phyloP scores from a whole-genome alignment of 1,139 yeast genomes.

The Yamadazyma mexicana region DNA sequence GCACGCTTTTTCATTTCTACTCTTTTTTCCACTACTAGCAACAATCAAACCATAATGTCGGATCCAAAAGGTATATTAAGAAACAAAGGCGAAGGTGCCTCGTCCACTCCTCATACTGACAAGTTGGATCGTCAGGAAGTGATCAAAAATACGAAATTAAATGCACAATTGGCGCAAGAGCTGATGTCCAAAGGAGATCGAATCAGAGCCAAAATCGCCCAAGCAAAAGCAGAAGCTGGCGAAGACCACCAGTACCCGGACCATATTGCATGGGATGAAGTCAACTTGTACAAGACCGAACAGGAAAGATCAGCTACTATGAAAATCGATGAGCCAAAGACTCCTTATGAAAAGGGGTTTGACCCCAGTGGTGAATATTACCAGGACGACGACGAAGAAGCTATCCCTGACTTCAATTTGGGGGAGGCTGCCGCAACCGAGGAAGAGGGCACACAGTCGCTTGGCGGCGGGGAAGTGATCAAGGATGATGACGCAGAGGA shows the following conservation, averaged over 20 bases:
- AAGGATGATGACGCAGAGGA: conserved; percentile 26
- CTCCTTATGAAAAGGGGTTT: conserved; percentile 94
- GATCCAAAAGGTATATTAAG: conserved; percentile 47
- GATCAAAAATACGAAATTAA: conserved; percentile 42
- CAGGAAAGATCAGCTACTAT: conserved; percentile 71
- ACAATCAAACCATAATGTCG: too few species aligned
- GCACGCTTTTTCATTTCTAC: too few species aligned
- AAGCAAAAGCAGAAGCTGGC: conserved; percentile 19
- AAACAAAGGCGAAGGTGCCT: conserved; percentile 25
- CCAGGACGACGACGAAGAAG: conserved; percentile 69
- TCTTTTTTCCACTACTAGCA: too few species aligned
- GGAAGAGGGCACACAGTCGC: conserved; percentile 28
- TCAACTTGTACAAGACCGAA: conserved; percentile 64
- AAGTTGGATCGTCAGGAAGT: conserved; percentile 46
- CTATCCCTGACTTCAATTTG: conserved; percentile 44
- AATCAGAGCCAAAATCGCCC: conserved; percentile 41
- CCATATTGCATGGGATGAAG: conserved; percentile 60
- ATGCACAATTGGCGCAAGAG: conserved; percentile 36
- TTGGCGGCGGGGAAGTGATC: conserved; percentile 41
- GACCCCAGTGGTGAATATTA: conserved; percentile 85
- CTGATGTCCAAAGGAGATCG: conserved; percentile 33
- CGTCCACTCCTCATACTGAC: conserved; percentile 8
- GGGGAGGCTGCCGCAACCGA: conserved; percentile 42
- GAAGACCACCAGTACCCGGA: conserved; percentile 10
- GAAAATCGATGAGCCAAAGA: conserved; percentile 95